Evolutionary conservation across 805 yeast genomes (phyloP), one percentile per base, ranked within the genome.

Genomic region (Jamesozyma lodderae): DNA sequence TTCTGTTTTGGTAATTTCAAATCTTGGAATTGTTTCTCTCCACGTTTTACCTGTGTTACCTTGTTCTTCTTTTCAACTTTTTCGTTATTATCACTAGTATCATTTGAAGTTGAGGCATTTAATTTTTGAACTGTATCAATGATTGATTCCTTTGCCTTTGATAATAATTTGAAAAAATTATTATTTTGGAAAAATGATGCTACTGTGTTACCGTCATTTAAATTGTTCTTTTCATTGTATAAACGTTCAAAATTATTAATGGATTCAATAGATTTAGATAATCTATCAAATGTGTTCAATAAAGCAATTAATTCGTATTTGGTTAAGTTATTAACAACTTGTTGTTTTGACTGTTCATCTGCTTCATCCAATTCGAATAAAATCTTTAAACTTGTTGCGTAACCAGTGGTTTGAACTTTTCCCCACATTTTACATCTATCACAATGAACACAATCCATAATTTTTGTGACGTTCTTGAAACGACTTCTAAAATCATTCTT

Each of bases 341-440:
- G 62, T 33, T 69, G 69, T 31, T 52, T 57, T 27, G 64, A 66
- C n/a, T 55, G 57, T 36, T 67, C 68, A 35, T 65, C 66, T 24
- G 55, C 50, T 18, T 74, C 71, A 42, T 69, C 70, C 37, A 79
- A 62, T 58, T 90, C 97, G 58, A 92, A 86, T 42, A 92, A 66
- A 18, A 90, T 73, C 59, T 92, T 92, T 53, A 92, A 72, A 1
- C 96, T 94, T 7, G 99, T 92, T 15, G 96, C 99, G 60, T 92
- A 92, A 16, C 99, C 99, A 13, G 92, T 85, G 2, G 95, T 86
- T 66, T 92, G 98, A 22, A 92, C 75, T 61, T 92, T 92, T 8
- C 98, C 98, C 99, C 99, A 92, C 62, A 92, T 68, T 53, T 96
- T 75, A 61, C 99, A 92, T 56, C 96, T 72, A 58, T 92, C 98